Percentiles rank a stretch among this genome's conserved stretches.
Conservation (phyloP, 176 grass and related monocot species). For the Dendrocalamus sinicus region DNA sequence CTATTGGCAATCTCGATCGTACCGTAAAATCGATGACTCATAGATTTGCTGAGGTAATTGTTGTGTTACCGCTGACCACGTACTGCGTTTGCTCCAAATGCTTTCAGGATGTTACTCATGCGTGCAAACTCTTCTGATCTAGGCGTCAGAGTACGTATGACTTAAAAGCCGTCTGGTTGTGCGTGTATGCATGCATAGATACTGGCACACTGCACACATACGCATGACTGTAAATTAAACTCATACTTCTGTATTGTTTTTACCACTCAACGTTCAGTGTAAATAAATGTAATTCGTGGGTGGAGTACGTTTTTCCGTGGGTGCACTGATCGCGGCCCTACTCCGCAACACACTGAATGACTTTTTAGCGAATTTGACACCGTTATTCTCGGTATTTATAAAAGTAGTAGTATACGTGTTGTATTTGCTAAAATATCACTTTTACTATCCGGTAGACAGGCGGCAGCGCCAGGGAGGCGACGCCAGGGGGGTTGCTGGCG, state of each 20-base stretch:
- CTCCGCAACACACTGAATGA: not conserved
- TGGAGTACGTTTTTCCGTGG: not conserved
- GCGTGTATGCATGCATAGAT: not conserved
- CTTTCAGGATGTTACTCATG: not conserved
- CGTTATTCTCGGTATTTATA: too few species aligned
- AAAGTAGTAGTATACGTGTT: too few species aligned
- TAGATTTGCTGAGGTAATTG: not conserved
- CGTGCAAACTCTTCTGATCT: not conserved
- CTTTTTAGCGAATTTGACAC: too few species aligned
- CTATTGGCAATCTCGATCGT: not conserved
- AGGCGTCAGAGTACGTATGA: not conserved
- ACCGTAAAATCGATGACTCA: not conserved
- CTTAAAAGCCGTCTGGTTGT: slow-evolving; percentile 1
- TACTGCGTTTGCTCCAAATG: not conserved
- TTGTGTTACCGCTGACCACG: not conserved
- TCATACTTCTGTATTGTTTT: not conserved
- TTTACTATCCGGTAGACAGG: too few species aligned
- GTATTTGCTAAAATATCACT: too few species aligned
- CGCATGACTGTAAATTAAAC: not conserved
- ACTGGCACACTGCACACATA: not conserved
- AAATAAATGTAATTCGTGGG: not conserved
- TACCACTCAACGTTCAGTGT: not conserved
- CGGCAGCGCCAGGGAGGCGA: too few species aligned
- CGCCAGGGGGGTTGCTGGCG: too few species aligned
- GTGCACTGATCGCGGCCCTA: not conserved